Percentiles rank a stretch among this genome's conserved stretches.
phyloP scores from a whole-genome alignment of 805 yeast species.

The Metschnikowia chrysomelidarum region DNA sequence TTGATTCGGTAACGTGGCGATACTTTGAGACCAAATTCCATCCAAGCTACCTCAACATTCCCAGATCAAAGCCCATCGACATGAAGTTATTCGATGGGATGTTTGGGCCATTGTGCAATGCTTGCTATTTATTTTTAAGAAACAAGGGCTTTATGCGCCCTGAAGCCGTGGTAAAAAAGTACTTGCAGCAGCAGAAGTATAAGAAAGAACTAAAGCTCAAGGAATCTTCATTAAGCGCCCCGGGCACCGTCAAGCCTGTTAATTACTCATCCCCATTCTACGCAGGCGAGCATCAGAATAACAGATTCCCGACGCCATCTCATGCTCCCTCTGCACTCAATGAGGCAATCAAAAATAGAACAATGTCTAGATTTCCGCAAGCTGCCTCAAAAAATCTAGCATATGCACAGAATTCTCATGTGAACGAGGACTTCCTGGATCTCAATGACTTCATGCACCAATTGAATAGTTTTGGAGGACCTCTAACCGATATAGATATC shows the following conservation, averaged over 20 bases:
- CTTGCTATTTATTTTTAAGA: constrained; percentile 43
- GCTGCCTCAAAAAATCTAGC: constrained; percentile 11
- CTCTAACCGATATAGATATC: constrained; percentile 45
- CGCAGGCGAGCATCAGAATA: constrained; percentile 17
- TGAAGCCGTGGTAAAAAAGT: constrained; percentile 44
- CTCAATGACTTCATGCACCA: constrained; percentile 42
- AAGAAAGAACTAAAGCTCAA: constrained; percentile 34
- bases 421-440: constrained; percentile 28
- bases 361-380: constrained; percentile 5
- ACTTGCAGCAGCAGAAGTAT: constrained; percentile 43
- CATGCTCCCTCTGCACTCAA: constrained; percentile 39
- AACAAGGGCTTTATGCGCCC: constrained; percentile 47
- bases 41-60: constrained; percentile 37
- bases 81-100: constrained; percentile 43
- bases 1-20: constrained; percentile 41
- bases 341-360: constrained; percentile 30
- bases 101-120: constrained; percentile 48
- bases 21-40: constrained; percentile 40
- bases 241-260: constrained; percentile 9
- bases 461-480: constrained; percentile 39
- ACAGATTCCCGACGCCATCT: constrained; percentile 39
- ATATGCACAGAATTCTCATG: constrained; percentile 13
- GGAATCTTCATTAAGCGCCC: constrained; percentile 20
- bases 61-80: constrained; percentile 37
- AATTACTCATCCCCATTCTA: constrained; percentile 11